Percentiles rank a stretch among this genome's conserved stretches.
Evolutionary conservation across 495 filamentous ascomycete genomes (phyloP).

Genomic region (Cercophora sp.): DNA sequence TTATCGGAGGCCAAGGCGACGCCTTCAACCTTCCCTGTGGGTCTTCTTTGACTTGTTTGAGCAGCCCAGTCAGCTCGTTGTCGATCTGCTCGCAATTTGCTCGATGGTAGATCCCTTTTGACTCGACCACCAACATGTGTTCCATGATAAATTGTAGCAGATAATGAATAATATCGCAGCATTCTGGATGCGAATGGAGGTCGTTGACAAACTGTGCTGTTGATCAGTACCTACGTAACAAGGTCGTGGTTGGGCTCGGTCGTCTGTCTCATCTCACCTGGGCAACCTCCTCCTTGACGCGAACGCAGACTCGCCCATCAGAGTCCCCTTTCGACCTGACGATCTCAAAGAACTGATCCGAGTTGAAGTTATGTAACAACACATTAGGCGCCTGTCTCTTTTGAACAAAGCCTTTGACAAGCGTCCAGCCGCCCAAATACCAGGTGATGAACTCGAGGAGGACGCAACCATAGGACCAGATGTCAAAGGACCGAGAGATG

Average conservation of each 20-base stretch:
- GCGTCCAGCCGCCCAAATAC: conserved; percentile 18
- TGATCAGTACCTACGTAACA: no score
- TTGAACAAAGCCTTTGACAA: conserved; percentile 5
- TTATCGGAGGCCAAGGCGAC: neutral
- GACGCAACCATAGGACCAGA: conserved; percentile 27
- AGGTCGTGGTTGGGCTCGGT: no score
- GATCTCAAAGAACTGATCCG: conserved; percentile 7
- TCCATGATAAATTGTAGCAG: neutral
- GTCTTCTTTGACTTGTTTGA: neutral
- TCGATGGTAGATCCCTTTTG: neutral
- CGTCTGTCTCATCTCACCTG: neutral
- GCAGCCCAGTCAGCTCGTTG: neutral
- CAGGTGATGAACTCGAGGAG: conserved; percentile 26
- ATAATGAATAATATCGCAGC: neutral
- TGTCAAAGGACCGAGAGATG: conserved; percentile 15
- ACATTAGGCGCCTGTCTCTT: neutral
- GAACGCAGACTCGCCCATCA: neutral
- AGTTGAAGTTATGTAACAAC: neutral
- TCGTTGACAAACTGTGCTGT: conserved; percentile 1
- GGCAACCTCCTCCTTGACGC: conserved; percentile 1
- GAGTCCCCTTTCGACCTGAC: neutral
- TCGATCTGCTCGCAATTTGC: neutral
- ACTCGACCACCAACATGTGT: conserved; percentile 1
- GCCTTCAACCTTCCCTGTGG: neutral
- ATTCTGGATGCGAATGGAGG: neutral